phyloP scores from a whole-genome alignment of 2,329 filamentous ascomycete species.

The Hortaea sp. region DNA sequence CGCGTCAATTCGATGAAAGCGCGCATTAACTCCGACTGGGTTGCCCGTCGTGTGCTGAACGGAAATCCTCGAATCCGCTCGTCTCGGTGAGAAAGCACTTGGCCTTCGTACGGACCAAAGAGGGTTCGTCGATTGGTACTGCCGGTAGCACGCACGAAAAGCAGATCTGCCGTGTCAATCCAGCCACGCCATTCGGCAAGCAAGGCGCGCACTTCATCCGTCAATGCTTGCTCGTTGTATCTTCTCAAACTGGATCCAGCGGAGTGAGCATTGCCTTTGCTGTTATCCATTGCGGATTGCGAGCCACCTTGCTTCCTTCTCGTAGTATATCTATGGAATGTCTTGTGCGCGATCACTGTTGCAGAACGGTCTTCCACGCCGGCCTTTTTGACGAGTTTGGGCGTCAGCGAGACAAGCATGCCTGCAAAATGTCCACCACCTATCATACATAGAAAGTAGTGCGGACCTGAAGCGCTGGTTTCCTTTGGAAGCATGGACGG shows the following conservation, averaged over 20 bases:
- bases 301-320: constrained; percentile 91
- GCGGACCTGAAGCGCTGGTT: constrained; percentile 57
- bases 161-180: constrained; percentile 71
- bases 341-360: constrained; percentile 87
- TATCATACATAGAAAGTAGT: constrained; percentile 96
- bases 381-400: constrained; percentile 61
- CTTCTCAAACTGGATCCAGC: constrained; percentile 81
- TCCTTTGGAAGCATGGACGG: constrained; percentile 25
- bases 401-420: constrained; percentile 84
- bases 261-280: constrained; percentile 90
- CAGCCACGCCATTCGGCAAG: constrained; percentile 75
- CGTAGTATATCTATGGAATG: constrained; percentile 95
- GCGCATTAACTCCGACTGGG: constrained; percentile 88
- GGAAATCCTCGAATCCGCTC: constrained; percentile 76
- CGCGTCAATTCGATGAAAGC: constrained; percentile 89
- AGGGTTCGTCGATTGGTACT: constrained; percentile 76
- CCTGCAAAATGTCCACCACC: constrained; percentile 95
- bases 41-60: constrained; percentile 84
- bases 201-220: constrained; percentile 75
- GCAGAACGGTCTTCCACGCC: constrained; percentile 75
- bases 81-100: constrained; percentile 72
- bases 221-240: constrained; percentile 86
- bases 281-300: constrained; percentile 85
- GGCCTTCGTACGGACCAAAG: constrained; percentile 83
- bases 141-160: constrained; percentile 86